phyloP scores from a whole-genome alignment of 2,329 filamentous ascomycete genomes.

The Hirsutella thompsonii region DNA sequence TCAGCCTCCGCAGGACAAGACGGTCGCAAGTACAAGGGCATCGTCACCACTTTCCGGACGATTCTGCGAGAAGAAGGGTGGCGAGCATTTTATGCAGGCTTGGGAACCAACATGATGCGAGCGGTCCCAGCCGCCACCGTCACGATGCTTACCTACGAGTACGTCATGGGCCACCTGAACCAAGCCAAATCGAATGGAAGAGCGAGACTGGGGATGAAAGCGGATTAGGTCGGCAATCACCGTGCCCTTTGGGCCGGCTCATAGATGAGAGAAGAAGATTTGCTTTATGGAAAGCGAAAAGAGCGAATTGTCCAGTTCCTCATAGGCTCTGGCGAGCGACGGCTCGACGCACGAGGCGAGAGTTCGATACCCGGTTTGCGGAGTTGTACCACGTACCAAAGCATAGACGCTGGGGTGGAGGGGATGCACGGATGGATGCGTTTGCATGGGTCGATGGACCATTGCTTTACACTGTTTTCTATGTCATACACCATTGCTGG shows the following conservation, averaged over 20 bases:
- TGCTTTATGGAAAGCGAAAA: neutral
- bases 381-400: slow-evolving; percentile 8
- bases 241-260: neutral
- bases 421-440: slow-evolving; percentile 9
- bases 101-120: slow-evolving; percentile 95
- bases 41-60: slow-evolving; percentile 68
- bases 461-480: neutral
- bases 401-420: slow-evolving; percentile 20
- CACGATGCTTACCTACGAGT: slow-evolving; percentile 96
- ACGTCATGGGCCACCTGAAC: slow-evolving; percentile 43
- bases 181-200: slow-evolving; percentile 25
- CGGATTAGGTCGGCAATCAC: neutral
- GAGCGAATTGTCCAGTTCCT: neutral
- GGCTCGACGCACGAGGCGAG: slow-evolving; percentile 3
- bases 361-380: slow-evolving; percentile 20
- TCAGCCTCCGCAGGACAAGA: slow-evolving; percentile 13
- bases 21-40: slow-evolving; percentile 56
- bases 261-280: neutral
- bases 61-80: slow-evolving; percentile 89
- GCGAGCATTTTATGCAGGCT: slow-evolving; percentile 91
- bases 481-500: neutral
- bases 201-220: slow-evolving; percentile 14
- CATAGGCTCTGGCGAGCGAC: neutral
- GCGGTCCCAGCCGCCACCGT: slow-evolving; percentile 92
- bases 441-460: slow-evolving; percentile 5